Percentiles rank a stretch among this genome's conserved stretches.
Conservation (phyloP, 495 filamentous ascomycete genomes). For the Neurospora sp. region DNA sequence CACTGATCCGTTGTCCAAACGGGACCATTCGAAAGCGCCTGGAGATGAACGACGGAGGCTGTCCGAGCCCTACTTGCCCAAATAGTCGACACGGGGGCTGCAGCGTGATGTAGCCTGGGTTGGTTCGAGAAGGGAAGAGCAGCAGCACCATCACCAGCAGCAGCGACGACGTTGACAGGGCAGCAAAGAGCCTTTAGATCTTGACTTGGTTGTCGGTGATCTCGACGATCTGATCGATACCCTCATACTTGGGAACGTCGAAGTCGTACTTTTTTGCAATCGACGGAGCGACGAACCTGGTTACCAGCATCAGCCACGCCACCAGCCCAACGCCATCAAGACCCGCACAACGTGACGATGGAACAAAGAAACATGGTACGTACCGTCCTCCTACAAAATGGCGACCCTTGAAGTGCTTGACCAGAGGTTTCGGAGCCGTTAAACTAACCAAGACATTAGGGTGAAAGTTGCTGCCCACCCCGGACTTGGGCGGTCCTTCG, state of each 20-base stretch:
- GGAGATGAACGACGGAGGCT: slow-evolving; percentile 37
- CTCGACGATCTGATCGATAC: slow-evolving; percentile 84
- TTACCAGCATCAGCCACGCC: slow-evolving; percentile 10
- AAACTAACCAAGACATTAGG: slow-evolving; percentile 73
- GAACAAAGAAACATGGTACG: slow-evolving; percentile 8
- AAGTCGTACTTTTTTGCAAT: slow-evolving; percentile 83
- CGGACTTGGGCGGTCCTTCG: slow-evolving; percentile 63
- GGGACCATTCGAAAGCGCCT: slow-evolving; percentile 23
- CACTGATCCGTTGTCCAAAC: slow-evolving; percentile 28
- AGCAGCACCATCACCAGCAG: not conserved
- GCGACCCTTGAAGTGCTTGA: slow-evolving; percentile 68
- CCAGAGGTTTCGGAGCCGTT: slow-evolving; percentile 91
- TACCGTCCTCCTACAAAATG: slow-evolving; percentile 82
- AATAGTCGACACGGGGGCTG: slow-evolving; percentile 39
- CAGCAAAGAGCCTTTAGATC: slow-evolving; percentile 29
- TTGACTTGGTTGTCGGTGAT: slow-evolving; percentile 48
- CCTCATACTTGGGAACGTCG: slow-evolving; percentile 72
- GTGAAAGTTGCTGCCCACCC: slow-evolving; percentile 69
- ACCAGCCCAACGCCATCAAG: not conserved
- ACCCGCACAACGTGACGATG: not conserved
- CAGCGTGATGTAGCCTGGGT: slow-evolving; percentile 26
- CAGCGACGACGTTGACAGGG: not conserved
- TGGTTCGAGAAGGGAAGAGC: not conserved
- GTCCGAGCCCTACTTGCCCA: slow-evolving; percentile 39
- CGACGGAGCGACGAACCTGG: slow-evolving; percentile 66